Evolutionary conservation across 352 stramenopile species (phyloP), one percentile per base, ranked within the genome.

Genomic region (Thalassiosira oceanica): DNA sequence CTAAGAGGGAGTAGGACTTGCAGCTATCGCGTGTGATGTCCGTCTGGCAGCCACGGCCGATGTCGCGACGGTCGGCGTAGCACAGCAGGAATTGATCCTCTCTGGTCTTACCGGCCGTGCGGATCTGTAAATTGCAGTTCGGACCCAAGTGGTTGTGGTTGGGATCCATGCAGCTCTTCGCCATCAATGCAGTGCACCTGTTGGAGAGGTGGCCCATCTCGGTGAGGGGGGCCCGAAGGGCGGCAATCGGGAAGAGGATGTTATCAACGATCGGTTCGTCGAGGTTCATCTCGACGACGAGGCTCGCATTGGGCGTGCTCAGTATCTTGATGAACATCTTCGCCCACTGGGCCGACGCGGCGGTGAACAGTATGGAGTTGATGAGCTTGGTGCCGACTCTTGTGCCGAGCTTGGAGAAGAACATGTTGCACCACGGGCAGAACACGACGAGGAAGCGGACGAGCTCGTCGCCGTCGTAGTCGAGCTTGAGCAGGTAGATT

Each of bases 101-200:
- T n/a, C n/a, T n/a, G n/a, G n/a, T n/a, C n/a, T n/a, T n/a, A n/a
- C n/a, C n/a, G n/a, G n/a, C n/a, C n/a, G n/a, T n/a, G n/a, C n/a
- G n/a, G n/a, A n/a, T n/a, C n/a, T n/a, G n/a, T n/a, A n/a, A n/a
- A n/a, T n/a, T n/a, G n/a, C n/a, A n/a, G n/a, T n/a, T n/a, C n/a
- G n/a, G n/a, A n/a, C n/a, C n/a, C n/a, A n/a, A n/a, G n/a, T n/a
- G n/a, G n/a, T n/a, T n/a, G n/a, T n/a, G n/a, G n/a, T n/a, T n/a
- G n/a, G n/a, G n/a, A n/a, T n/a, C 33, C 33, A 39, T n/a, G 33
- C 33, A n/a, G 33, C n/a, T 39, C 33, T 39, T 39, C 33, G n/a
- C 10, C 10, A 11, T n/a, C 10, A 11, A n/a, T 10, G 10, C 33
- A 10, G 33, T 11, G 10, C 10, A 39, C 10, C n/a, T 39, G 33